phyloP scores from a whole-genome alignment of 164 flowering plant genomes.

The Sedum album region DNA sequence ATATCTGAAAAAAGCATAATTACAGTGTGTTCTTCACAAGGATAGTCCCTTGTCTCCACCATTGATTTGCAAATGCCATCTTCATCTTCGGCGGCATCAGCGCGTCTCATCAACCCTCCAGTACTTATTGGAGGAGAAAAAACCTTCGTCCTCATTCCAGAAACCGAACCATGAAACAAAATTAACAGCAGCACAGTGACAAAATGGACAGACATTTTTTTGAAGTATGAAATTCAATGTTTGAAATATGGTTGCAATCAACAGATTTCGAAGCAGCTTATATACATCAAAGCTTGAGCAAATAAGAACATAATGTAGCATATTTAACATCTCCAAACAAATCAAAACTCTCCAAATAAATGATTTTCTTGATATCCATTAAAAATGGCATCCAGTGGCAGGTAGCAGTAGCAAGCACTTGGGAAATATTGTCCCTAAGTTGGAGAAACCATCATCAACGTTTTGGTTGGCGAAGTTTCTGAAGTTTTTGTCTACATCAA shows the following conservation, averaged over 20 bases:
- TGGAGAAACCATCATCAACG: not conserved
- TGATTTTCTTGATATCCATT: not conserved
- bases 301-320: not conserved
- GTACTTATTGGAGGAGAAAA: not conserved
- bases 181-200: conserved; percentile 8
- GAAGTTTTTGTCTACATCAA: not conserved
- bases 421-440: not conserved
- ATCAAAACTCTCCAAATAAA: not conserved
- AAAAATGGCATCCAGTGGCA: not conserved
- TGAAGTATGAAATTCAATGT: not conserved
- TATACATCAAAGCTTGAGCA: not conserved
- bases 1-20: not conserved
- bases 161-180: conserved; percentile 11
- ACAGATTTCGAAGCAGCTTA: not conserved
- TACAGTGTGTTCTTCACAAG: conserved; percentile 19
- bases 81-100: not conserved
- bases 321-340: not conserved
- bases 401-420: not conserved
- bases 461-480: not conserved
- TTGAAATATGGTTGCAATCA: not conserved
- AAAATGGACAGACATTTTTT: conserved; percentile 3
- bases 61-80: conserved; percentile 17
- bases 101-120: not conserved
- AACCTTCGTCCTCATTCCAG: conserved; percentile 11
- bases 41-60: conserved; percentile 18